Evolutionary conservation across 78 protist genomes (phyloP).

Genomic region (Dictyostelium firmibasis): DNA sequence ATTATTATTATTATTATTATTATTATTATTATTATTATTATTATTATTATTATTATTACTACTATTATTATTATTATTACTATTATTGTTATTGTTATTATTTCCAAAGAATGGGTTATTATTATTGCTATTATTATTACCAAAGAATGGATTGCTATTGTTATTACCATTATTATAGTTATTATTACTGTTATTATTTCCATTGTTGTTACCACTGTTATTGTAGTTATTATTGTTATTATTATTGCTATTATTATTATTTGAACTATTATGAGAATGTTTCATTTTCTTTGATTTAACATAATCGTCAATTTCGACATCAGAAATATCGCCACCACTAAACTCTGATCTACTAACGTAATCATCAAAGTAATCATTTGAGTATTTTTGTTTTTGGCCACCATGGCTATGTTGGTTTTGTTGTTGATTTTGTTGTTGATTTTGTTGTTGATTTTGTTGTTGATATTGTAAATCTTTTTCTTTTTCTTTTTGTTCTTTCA

Average conservation of each 20-base stretch:
- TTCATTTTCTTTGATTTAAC: slow-evolving; percentile 12
- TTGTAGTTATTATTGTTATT: not conserved
- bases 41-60: not conserved
- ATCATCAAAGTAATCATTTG: not conserved
- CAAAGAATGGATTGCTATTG: no score
- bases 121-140: not conserved
- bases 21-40: not conserved
- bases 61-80: not conserved
- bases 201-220: no score
- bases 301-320: not conserved
- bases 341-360: not conserved
- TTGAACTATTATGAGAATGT: not conserved
- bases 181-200: not conserved
- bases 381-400: not conserved
- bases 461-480: not conserved
- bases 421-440: not conserved
- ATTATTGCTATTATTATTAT: not conserved
- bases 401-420: not conserved
- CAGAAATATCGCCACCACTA: slow-evolving; percentile 1
- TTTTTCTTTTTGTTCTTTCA: not conserved
- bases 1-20: not conserved
- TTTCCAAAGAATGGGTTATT: not conserved
- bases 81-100: not conserved
- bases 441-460: not conserved
- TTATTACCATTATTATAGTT: no score